Evolutionary conservation across 2,329 filamentous ascomycete species (phyloP), one percentile per base, ranked within the genome.

Genomic region (Aspergillus tamarii): DNA sequence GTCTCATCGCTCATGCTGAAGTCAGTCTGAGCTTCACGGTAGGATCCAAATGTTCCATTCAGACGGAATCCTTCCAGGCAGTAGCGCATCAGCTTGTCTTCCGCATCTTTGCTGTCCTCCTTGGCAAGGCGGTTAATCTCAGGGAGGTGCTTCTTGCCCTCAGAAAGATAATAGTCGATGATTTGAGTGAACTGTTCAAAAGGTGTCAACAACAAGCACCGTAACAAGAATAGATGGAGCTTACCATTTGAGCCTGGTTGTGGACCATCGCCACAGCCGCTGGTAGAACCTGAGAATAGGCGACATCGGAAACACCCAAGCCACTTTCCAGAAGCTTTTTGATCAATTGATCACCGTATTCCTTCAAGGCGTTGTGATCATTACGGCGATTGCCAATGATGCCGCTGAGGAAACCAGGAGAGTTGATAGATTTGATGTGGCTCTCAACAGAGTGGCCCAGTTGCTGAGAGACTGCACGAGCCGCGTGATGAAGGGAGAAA

Each of bases 21-120:
- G 21, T 78, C 72, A 0, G 72, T 75, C 0, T 82, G 76, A 2
- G 84, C 85, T 61, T 86, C 80, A 45, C 89, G 87, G 79, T 87
- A 88, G 1, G 87, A 81, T 11, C 85, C 85, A 60, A 87, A 86
- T 0, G 86, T 86, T 12, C 88, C 87, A 4, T 88, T 87, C 59
- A 94, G 82, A 45, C 91, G 88, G 61, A 91, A 84, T 19, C 88
- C 91, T 76, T 92, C 92, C 81, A 90, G 83, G 50, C 86, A 87
- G 72, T 92, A 93, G 45, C 88, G 89, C 1, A 90, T 82, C 2
- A 94, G 82, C 39, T 86, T 79, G 1, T 87, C 83, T 66, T 93
- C 89, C 0, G 84, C 85, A 66, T 88, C 85, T 1, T 80, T 80
- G 0, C 84, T 80, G 5, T 87, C 82, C 45, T 84, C 73, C 39